Conservation (phyloP, 2,329 filamentous ascomycete species). For the Teratosphaeria pseudoeucalypti region DNA sequence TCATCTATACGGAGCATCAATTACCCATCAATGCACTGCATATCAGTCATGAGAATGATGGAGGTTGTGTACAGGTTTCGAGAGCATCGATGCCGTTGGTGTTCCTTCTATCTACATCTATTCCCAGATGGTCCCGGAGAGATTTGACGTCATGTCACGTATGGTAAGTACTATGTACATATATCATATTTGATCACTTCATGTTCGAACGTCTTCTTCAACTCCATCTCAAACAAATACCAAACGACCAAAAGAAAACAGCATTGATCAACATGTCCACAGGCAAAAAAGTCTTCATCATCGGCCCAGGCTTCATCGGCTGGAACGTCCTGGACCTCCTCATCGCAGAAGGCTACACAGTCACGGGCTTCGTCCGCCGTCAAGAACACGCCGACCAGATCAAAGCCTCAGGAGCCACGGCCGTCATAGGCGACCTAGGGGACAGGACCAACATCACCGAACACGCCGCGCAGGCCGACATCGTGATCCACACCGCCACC, state of each 20-base stretch:
- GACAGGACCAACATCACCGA: conserved; percentile 32
- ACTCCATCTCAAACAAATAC: too few species aligned
- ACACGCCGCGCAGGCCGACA: conserved; percentile 30
- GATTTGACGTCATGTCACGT: too few species aligned
- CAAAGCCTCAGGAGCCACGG: conserved; percentile 27
- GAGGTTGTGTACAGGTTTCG: too few species aligned
- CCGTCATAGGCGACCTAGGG: conserved; percentile 32
- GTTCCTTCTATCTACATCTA: too few species aligned
- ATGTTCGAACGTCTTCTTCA: background rate
- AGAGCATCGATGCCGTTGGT: too few species aligned
- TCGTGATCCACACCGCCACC: conserved; percentile 40
- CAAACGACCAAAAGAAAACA: too few species aligned
- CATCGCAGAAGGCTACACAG: conserved; percentile 25
- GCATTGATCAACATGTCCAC: conserved; percentile 5
- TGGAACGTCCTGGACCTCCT: conserved; percentile 38
- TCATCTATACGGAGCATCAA: too few species aligned
- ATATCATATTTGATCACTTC: too few species aligned
- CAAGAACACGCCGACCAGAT: conserved; percentile 28
- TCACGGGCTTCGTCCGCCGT: conserved; percentile 35
- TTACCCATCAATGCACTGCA: too few species aligned
- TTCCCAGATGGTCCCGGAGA: too few species aligned
- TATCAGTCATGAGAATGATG: too few species aligned
- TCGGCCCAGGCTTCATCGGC: conserved; percentile 41
- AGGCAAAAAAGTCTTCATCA: conserved; percentile 30
- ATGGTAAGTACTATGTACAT: too few species aligned